Conservation (phyloP, 2,329 filamentous ascomycete genomes). For the Nothopassalora personata region DNA sequence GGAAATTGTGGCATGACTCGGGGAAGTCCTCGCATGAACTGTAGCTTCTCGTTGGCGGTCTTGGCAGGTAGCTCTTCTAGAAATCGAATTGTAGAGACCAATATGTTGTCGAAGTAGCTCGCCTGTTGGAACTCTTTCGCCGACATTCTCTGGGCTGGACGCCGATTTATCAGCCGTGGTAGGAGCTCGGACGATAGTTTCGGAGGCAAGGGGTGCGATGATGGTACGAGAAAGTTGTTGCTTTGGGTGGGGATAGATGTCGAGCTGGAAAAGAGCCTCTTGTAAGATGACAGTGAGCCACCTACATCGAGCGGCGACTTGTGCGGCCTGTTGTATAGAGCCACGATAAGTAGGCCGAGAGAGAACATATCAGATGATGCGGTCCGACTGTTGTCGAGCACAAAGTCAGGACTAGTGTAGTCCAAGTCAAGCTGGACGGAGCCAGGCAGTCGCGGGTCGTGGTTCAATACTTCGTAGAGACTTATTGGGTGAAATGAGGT, state of each 20-base stretch:
- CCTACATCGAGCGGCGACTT: slow-evolving; percentile 77
- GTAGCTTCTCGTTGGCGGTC: slow-evolving; percentile 80
- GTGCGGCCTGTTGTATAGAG: slow-evolving; percentile 93
- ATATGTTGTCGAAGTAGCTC: slow-evolving; percentile 92
- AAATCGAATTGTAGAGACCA: slow-evolving; percentile 94
- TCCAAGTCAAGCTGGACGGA: slow-evolving; percentile 86
- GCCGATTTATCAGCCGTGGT: slow-evolving; percentile 77
- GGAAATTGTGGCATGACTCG: slow-evolving; percentile 89
- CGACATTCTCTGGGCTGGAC: slow-evolving; percentile 80
- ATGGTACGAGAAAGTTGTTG: slow-evolving; percentile 72
- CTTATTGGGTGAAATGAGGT: slow-evolving; percentile 75
- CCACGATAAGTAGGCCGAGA: slow-evolving; percentile 77
- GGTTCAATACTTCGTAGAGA: slow-evolving; percentile 75
- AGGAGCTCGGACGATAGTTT: slow-evolving; percentile 72
- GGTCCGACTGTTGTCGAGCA: slow-evolving; percentile 83
- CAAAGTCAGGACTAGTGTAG: slow-evolving; percentile 90
- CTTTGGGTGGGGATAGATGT: slow-evolving; percentile 69
- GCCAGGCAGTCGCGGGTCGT: slow-evolving; percentile 75
- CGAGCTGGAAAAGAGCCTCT: slow-evolving; percentile 72
- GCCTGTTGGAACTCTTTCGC: slow-evolving; percentile 91
- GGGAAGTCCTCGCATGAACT: slow-evolving; percentile 83
- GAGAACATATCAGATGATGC: slow-evolving; percentile 88
- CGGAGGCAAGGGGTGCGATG: slow-evolving; percentile 69
- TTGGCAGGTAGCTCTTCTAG: slow-evolving; percentile 87
- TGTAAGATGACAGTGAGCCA: slow-evolving; percentile 76